Conservation (phyloP, 495 filamentous ascomycete species). For the Aspergillus campestris region DNA sequence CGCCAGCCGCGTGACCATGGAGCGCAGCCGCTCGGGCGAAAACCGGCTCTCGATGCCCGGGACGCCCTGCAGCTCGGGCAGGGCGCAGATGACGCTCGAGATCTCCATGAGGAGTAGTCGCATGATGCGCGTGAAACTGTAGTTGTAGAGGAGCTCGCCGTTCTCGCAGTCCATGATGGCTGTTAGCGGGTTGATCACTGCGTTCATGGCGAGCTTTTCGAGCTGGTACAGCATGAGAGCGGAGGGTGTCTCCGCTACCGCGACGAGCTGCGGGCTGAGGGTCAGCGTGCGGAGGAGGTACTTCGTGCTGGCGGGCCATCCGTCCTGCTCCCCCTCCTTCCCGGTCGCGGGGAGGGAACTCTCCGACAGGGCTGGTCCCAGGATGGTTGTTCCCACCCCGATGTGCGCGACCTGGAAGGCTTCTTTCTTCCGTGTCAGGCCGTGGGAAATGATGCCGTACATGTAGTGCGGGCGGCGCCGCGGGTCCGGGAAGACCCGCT, state of each 20-base stretch:
- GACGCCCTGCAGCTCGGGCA: slow-evolving; percentile 58
- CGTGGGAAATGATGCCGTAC: slow-evolving; percentile 61
- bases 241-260: slow-evolving; percentile 36
- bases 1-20: slow-evolving; percentile 46
- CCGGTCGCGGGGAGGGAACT: slow-evolving; percentile 7
- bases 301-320: slow-evolving; percentile 36
- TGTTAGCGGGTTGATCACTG: slow-evolving; percentile 74
- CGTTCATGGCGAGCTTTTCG: slow-evolving; percentile 73
- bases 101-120: slow-evolving; percentile 60
- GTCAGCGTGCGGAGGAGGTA: slow-evolving; percentile 44
- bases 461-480: slow-evolving; percentile 63
- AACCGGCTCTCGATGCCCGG: slow-evolving; percentile 52
- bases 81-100: slow-evolving; percentile 48
- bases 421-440: slow-evolving; percentile 41
- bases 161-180: slow-evolving; percentile 65
- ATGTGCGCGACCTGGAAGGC: slow-evolving; percentile 58
- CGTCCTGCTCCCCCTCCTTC: slow-evolving; percentile 13
- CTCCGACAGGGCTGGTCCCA: slow-evolving; percentile 44
- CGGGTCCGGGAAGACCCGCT: slow-evolving; percentile 57
- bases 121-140: slow-evolving; percentile 45
- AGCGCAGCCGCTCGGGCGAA: slow-evolving; percentile 45
- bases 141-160: slow-evolving; percentile 58
- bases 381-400: slow-evolving; percentile 50
- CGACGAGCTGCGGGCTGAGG: slow-evolving; percentile 40
- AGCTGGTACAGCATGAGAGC: slow-evolving; percentile 51